These are phyloP conservation scores for Pinus taeda DNA, from an alignment of 75 land plant genomes.

Conservation along the genomic window DNA sequence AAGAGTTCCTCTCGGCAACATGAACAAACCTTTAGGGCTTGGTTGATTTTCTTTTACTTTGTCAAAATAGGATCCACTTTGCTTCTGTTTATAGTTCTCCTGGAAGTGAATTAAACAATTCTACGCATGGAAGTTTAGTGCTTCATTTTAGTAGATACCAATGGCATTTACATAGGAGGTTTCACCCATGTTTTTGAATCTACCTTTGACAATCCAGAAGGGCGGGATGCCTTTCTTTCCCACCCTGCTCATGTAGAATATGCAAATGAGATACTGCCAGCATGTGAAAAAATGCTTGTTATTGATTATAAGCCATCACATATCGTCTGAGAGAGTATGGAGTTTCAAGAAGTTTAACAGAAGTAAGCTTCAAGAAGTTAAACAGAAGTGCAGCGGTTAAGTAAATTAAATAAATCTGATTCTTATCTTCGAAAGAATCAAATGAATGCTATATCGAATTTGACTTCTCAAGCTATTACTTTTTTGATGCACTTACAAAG, in stretches of 20 bases:
- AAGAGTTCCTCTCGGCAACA: not conserved
- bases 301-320: constrained; percentile 56
- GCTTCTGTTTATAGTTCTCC: not conserved
- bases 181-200: constrained; percentile 85
- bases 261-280: constrained; percentile 48
- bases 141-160: not conserved
- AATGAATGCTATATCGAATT: too few species aligned
- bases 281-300: constrained; percentile 68
- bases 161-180: constrained; percentile 39
- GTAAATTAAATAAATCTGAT: not conserved
- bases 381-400: not conserved
- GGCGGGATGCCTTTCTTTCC: constrained; percentile 69
- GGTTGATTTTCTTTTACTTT: not conserved
- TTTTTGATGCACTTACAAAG: too few species aligned
- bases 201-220: constrained; percentile 78
- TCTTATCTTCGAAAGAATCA: not conserved
- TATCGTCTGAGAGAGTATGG: not conserved
- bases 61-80: not conserved
- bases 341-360: not conserved
- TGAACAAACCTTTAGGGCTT: too few species aligned
- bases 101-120: not conserved
- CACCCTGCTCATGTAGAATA: constrained; percentile 77
- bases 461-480: too few species aligned
- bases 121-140: not conserved
- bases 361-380: not conserved